These are phyloP conservation scores for Scedosporium boydii DNA, from an alignment of 2,329 filamentous ascomycete species.

Conservation along the genomic window DNA sequence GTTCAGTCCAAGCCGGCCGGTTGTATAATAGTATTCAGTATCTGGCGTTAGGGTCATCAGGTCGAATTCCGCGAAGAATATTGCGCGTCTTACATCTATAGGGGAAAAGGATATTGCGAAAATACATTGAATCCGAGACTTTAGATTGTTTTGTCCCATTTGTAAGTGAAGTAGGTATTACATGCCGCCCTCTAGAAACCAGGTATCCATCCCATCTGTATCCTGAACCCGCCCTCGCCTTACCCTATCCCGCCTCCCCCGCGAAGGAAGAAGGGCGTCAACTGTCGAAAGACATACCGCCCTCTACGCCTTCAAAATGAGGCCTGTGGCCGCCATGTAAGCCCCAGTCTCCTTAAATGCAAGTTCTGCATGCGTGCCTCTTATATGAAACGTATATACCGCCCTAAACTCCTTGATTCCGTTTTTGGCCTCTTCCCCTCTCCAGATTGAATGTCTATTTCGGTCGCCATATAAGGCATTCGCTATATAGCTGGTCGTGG, in stretches of 20 bases:
- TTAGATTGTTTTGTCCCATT: background rate
- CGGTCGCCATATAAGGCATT: background rate
- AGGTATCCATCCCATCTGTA: conserved; percentile 1
- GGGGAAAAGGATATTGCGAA: too few species aligned
- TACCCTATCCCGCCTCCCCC: background rate
- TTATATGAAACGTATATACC: background rate
- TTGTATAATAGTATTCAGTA: conserved; percentile 4
- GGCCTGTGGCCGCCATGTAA: too few species aligned
- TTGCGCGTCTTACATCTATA: too few species aligned
- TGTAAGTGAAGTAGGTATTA: background rate
- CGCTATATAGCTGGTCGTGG: background rate
- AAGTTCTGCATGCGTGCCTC: background rate
- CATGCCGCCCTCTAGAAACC: background rate
- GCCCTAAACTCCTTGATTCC: background rate
- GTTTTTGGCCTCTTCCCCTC: background rate
- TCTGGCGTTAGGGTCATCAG: background rate
- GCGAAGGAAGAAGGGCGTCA: background rate
- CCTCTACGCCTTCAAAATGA: too few species aligned
- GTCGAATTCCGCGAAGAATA: background rate
- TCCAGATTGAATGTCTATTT: background rate
- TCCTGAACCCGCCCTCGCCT: conserved; percentile 5
- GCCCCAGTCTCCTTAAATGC: background rate
- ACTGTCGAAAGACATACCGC: background rate
- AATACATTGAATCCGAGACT: background rate
- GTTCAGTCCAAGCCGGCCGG: conserved; percentile 27